Percentiles rank a stretch among this genome's conserved stretches.
Evolutionary conservation across 2,329 filamentous ascomycete genomes (phyloP).

Genomic region (Penicillium occitanis): DNA sequence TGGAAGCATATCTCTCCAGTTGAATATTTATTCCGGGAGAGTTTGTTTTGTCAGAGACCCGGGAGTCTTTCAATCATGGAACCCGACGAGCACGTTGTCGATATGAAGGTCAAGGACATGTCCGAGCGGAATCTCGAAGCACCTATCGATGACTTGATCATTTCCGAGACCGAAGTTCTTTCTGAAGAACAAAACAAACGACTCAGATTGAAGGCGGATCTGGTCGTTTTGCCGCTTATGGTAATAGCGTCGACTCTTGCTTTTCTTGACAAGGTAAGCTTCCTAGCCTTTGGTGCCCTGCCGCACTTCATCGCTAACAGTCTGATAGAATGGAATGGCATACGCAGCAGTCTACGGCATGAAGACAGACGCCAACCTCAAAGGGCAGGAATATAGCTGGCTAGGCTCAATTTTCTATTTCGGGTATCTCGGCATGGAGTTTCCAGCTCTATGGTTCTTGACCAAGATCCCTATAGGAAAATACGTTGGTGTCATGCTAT

Average conservation of each 20-base stretch:
- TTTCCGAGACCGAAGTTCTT: not conserved
- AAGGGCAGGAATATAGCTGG: constrained; percentile 16
- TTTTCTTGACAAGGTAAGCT: constrained; percentile 8
- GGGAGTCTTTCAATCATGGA: not conserved
- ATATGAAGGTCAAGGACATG: not conserved
- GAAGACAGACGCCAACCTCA: not conserved
- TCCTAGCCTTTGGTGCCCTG: not conserved
- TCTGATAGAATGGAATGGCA: constrained; percentile 1
- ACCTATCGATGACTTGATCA: not conserved
- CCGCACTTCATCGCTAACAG: not conserved
- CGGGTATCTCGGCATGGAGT: constrained; percentile 3
- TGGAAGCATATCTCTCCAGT: not conserved
- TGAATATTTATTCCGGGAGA: not conserved
- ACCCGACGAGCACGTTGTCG: not conserved
- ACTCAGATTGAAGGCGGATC: not conserved
- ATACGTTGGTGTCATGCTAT: constrained; percentile 13
- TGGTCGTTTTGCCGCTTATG: constrained; percentile 2
- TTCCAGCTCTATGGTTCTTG: constrained; percentile 8
- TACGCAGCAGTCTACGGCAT: constrained; percentile 12
- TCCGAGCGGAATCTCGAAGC: not conserved
- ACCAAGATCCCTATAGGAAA: constrained; percentile 13
- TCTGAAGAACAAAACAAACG: not conserved
- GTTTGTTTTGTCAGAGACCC: not conserved
- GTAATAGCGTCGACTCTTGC: not conserved
- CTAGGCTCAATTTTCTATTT: constrained; percentile 11